Percentiles rank a stretch among this genome's conserved stretches.
These are phyloP conservation scores for Hypoxylon sp. DNA, from an alignment of 2,329 filamentous ascomycete species.

Conservation along the genomic window DNA sequence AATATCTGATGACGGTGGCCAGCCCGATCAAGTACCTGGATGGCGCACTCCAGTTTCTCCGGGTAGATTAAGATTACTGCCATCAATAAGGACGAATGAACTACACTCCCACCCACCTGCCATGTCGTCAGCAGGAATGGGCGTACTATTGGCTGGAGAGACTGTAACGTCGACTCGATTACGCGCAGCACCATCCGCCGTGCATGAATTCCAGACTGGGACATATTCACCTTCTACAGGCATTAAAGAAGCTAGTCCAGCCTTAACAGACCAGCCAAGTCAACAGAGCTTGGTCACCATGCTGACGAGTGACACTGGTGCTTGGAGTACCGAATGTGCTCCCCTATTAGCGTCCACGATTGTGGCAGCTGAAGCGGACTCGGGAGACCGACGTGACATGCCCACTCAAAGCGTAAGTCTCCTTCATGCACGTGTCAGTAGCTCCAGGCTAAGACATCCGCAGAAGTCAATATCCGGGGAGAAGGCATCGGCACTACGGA, in stretches of 20 bases:
- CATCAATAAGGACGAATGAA: constrained; percentile 6
- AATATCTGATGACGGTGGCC: neutral
- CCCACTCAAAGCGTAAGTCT: constrained; percentile 13
- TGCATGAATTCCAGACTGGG: constrained; percentile 6
- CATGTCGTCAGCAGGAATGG: neutral
- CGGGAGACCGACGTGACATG: neutral
- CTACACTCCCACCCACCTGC: neutral
- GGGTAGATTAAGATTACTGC: neutral
- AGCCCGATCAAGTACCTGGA: neutral
- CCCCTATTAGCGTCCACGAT: neutral
- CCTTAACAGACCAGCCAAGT: constrained; percentile 11
- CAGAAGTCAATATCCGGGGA: constrained; percentile 15
- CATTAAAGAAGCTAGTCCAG: neutral
- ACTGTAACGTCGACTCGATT: neutral
- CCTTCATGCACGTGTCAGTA: neutral
- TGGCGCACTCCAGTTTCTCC: constrained; percentile 20
- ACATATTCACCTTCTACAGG: constrained; percentile 1
- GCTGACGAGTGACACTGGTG: constrained; percentile 6
- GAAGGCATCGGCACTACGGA: neutral
- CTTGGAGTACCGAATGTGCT: neutral
- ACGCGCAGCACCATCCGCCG: neutral
- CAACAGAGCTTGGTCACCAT: constrained; percentile 12
- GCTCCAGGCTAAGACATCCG: constrained; percentile 17
- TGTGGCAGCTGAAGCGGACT: neutral
- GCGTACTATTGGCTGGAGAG: neutral